phyloP scores from a whole-genome alignment of 495 filamentous ascomycete genomes.

The Daldinia loculata region DNA sequence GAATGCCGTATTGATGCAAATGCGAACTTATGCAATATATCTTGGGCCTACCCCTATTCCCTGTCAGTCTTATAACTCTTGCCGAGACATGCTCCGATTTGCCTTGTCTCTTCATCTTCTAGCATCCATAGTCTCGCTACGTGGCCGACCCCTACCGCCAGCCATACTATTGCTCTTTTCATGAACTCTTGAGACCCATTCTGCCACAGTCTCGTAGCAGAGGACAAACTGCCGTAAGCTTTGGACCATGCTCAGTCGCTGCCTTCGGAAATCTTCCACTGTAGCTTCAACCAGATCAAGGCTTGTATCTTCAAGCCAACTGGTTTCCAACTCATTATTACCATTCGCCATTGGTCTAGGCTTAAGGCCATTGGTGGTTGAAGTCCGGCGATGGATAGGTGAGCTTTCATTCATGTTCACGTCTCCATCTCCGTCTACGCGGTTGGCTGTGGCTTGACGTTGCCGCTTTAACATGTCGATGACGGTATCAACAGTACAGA shows the following conservation, averaged over 20 bases:
- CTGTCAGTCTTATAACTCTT: neutral
- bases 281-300: slow-evolving; percentile 84
- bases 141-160: slow-evolving; percentile 48
- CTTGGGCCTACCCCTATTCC: slow-evolving; percentile 13
- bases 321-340: slow-evolving; percentile 47
- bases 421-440: slow-evolving; percentile 54
- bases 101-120: slow-evolving; percentile 21
- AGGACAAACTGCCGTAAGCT: slow-evolving; percentile 93
- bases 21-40: slow-evolving; percentile 35
- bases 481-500: slow-evolving; percentile 95
- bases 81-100: neutral
- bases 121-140: slow-evolving; percentile 44
- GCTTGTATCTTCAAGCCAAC: slow-evolving; percentile 61
- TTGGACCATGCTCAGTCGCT: slow-evolving; percentile 96
- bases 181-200: slow-evolving; percentile 73
- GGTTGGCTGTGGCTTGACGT: slow-evolving; percentile 50
- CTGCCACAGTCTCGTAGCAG: slow-evolving; percentile 93
- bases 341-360: neutral
- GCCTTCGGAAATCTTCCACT: slow-evolving; percentile 86
- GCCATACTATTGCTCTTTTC: slow-evolving; percentile 50
- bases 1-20: slow-evolving; percentile 39
- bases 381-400: slow-evolving; percentile 15
- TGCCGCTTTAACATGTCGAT: slow-evolving; percentile 92
- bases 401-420: slow-evolving; percentile 49
- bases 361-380: neutral